phyloP scores from a whole-genome alignment of 306 rosid species.

The Trifolium fragiferum region DNA sequence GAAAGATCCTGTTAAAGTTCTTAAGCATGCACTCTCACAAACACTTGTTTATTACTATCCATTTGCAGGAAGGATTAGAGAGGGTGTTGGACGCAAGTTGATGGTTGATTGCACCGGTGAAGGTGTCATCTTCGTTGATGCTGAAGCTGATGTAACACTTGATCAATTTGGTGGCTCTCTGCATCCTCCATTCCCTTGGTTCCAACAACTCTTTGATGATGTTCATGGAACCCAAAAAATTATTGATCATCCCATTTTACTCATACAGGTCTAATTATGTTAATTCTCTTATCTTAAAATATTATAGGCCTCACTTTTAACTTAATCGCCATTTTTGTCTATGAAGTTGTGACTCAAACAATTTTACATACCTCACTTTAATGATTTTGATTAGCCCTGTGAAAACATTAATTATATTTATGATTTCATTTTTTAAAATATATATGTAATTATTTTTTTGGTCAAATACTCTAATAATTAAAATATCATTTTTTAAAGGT shows the following conservation, averaged over 20 bases:
- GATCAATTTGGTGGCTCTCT: conserved; percentile 46
- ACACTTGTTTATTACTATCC: conserved; percentile 42
- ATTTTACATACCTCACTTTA: no score
- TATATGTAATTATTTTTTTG: no score
- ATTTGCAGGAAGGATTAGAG: conserved; percentile 43
- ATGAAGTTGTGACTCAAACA: no score
- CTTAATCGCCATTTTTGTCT: no score
- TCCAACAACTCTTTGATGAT: conserved; percentile 45
- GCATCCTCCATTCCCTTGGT: conserved; percentile 57
- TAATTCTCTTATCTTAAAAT: no score
- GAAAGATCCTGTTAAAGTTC: conserved; percentile 33
- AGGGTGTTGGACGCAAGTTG: conserved; percentile 8
- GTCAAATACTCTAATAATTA: no score
- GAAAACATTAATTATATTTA: no score
- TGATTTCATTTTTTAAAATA: no score
- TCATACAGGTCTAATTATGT: conserved; percentile 41
- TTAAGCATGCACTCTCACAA: conserved; percentile 13
- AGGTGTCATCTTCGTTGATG: conserved; percentile 52
- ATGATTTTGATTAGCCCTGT: no score
- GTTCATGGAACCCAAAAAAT: conserved; percentile 48
- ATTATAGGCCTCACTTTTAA: no score
- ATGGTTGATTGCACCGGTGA: conserved; percentile 57
- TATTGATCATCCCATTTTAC: conserved; percentile 45
- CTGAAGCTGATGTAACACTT: conserved; percentile 54
- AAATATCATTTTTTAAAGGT: no score